Base-by-base conservation (phyloP, 768 basidiomycete species). In the Lactarius akahatsu region DNA sequence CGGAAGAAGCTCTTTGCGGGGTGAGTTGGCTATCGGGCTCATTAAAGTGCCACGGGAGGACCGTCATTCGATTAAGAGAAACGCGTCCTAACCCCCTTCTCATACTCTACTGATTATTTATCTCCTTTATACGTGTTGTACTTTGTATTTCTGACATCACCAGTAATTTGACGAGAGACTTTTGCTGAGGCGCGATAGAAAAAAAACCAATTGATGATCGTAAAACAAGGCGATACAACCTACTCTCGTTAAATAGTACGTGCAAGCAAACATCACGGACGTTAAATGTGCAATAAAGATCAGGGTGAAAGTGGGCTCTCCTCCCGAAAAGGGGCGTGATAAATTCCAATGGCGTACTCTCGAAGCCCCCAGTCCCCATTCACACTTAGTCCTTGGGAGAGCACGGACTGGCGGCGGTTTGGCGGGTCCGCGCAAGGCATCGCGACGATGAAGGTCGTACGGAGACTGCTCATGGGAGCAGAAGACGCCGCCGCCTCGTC, bases 261-360 rank as follows among this genome's bases (percentile, higher is more conserved):
- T 60, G 59, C 18, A 26, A 32, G 45, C 18, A 36, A 32, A 32
- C 20, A 45, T 8, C 7, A 26, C 0, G 26, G 59, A 2, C 9
- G 28, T 13, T 1, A 40, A 10, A 38, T 9, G 15, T 26, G 6
- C 36, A 23, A 38, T 20, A 57, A 36, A 50, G 34, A 15, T 66
- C 64, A 66, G 5, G 36, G 47, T 23, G 3, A 23, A 47, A 47
- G n/a, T 3, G 41, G 9, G n/a, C 13, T 8, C 20, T 26, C 52
- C 16, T 68, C 66, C 20, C 60, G 36, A 23, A 69, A 69, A 23
- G 60, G 63, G 6, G 67, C 61, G 52, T 61, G 69, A 59, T 69
- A 69, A 8, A 55, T 57, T 15, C 69, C 69, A 18, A 70, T 32
- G 20, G 61, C 63, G 32, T 60, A 69, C 26, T 69, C 69, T 28